Conservation (phyloP, 208 protist species). For the Acanthamoeba divionensis region DNA sequence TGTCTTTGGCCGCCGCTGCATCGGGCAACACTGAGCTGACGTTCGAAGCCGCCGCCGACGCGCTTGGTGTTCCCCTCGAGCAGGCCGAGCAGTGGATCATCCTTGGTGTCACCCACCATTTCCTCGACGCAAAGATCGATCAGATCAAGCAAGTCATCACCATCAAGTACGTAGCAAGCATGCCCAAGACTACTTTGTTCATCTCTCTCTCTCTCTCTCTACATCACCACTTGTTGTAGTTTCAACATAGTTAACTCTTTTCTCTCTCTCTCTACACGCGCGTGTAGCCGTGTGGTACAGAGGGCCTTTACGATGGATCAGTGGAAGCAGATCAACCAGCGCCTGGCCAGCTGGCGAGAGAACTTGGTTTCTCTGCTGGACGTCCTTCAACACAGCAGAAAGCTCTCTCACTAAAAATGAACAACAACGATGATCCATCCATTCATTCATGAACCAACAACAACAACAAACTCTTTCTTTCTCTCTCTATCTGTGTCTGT, state of each 20-base stretch:
- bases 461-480: too few species aligned
- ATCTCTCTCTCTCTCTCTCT: neutral
- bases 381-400: slow-evolving; percentile 19
- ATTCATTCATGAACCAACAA: too few species aligned
- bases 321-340: slow-evolving; percentile 2
- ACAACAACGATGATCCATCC: too few species aligned
- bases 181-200: neutral
- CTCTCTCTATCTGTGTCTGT: too few species aligned
- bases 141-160: neutral
- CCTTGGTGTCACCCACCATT: neutral
- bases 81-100: slow-evolving; percentile 26
- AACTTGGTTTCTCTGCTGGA: slow-evolving; percentile 29
- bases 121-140: neutral
- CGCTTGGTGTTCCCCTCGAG: neutral
- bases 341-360: slow-evolving; percentile 1
- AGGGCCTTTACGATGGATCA: neutral
- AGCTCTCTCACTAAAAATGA: too few species aligned
- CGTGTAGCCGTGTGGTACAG: neutral
- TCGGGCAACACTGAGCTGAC: neutral
- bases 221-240: too few species aligned
- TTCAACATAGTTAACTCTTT: too few species aligned
- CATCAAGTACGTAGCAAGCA: neutral
- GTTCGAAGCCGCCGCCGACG: neutral
- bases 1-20: neutral
- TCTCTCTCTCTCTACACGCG: neutral